Evolutionary conservation across 78 protist species (phyloP).

Genomic region (Speleostelium caveatum): DNA sequence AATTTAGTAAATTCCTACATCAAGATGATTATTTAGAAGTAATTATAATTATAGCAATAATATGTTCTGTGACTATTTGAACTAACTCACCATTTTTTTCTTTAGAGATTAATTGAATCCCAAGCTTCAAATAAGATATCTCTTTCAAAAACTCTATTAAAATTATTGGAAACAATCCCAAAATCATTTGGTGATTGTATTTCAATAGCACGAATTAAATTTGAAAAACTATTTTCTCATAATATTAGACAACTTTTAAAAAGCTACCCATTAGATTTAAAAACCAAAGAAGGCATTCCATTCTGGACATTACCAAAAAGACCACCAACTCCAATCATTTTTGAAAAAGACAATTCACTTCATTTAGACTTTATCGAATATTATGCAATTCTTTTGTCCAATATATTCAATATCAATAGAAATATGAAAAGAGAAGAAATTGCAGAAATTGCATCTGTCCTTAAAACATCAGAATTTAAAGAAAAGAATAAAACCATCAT

Average conservation of each 20-base stretch:
- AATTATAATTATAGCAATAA: neutral
- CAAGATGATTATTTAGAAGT: constrained; percentile 30
- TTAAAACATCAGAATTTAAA: constrained; percentile 31
- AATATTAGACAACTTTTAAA: constrained; percentile 32
- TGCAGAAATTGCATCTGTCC: neutral
- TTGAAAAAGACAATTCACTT: constrained; percentile 21
- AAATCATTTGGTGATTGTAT: constrained; percentile 59
- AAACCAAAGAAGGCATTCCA: constrained; percentile 70
- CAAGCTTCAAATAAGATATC: constrained; percentile 27
- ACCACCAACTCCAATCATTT: constrained; percentile 66
- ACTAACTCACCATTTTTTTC: no score
- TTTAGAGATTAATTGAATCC: constrained; percentile 24
- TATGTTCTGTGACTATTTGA: constrained; percentile 17
- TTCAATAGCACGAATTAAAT: constrained; percentile 47
- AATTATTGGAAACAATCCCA: constrained; percentile 33
- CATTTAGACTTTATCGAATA: constrained; percentile 43
- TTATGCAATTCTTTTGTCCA: neutral
- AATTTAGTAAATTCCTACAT: constrained; percentile 82
- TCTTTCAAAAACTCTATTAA: constrained; percentile 10
- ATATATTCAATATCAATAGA: neutral
- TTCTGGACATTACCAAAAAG: constrained; percentile 85
- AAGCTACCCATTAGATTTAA: constrained; percentile 75
- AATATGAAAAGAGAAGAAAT: neutral
- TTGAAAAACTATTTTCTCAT: constrained; percentile 70
- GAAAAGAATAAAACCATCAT: constrained; percentile 42